Percentiles rank a stretch among this genome's conserved stretches.
Evolutionary conservation across 2,329 filamentous ascomycete species (phyloP).

Genomic region (Cladosporium sp.): DNA sequence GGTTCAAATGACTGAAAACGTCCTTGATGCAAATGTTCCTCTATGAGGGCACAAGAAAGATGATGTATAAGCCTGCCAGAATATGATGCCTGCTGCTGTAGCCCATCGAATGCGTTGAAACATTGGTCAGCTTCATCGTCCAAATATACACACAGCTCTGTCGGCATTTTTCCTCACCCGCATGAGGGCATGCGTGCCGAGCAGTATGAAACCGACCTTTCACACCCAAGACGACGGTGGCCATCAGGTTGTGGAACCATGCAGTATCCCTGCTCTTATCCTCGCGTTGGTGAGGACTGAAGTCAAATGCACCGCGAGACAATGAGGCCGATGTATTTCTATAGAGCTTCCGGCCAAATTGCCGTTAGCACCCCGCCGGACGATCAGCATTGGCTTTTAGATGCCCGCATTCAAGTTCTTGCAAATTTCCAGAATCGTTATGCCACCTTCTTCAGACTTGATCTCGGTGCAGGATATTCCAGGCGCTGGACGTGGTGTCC

Average conservation of each 20-base stretch:
- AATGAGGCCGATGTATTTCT: neutral
- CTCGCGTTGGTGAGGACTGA: neutral
- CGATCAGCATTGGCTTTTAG: neutral
- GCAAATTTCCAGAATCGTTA: neutral
- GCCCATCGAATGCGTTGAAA: neutral
- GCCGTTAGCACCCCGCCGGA: neutral
- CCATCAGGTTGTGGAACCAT: neutral
- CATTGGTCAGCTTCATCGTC: neutral
- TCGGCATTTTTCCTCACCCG: neutral
- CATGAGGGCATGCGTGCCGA: neutral
- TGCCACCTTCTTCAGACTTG: constrained; percentile 18
- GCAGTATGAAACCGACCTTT: neutral
- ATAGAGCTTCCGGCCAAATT: neutral
- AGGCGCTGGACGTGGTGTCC: constrained; percentile 42
- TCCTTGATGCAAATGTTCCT: no score
- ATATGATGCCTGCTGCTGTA: no score
- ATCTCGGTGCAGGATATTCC: constrained; percentile 40
- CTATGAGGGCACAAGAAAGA: no score
- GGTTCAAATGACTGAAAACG: no score
- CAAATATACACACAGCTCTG: neutral
- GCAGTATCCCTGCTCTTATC: neutral
- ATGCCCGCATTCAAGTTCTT: neutral
- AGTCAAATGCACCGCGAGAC: neutral
- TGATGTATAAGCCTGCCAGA: no score
- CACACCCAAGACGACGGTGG: neutral